Base-by-base conservation (phyloP, 2,329 filamentous ascomycete genomes). In the Talaromyces piceae region DNA sequence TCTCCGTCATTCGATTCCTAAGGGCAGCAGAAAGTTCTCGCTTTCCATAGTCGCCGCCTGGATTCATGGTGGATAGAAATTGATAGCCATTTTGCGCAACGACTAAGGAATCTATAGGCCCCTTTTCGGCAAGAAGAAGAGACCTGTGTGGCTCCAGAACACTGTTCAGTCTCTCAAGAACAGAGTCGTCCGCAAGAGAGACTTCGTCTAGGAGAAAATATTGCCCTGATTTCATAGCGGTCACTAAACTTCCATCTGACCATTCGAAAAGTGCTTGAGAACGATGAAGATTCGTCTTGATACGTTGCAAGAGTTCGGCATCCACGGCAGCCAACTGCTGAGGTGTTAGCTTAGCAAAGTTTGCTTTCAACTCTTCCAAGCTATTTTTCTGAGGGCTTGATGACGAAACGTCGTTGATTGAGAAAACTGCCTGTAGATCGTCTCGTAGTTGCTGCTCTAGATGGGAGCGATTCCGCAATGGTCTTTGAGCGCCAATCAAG, bases 41-140 rank as follows among this genome's bases (percentile, higher is more conserved):
- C 73, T 99, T 99, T 57, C 93, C 93, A 66, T 97, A 98, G 64
- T 99, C 93, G 43, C 94, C 93, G 47, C 94, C 94, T 7, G 93
- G 93, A 59, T 99, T 99, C 93, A 99, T 99, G 0, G 93, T 98
- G 3, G 93, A 91, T 54, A 98, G 81, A 69, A 98, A 96, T 62
- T 98, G 91, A 68, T 97, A 99, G 0, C 86, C 88, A 37, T 86
- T 77, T 9, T 77, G 70, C 5, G 87, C 93, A 33, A 80, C 79
- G 23, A 98, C 79, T 56, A 88, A 83, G 0, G 90, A 90, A 65
- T 95, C 84, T 4, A 87, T 79, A 2, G 88, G 81, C 0, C 93
- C 94, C 69, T 97, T 98, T 67, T 98, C 93, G 0, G 94, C 94
- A 13, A 99, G 78, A 3, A 98, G 74, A 25, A 98, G 80, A 0